A percentile compares a stretch with the other conserved stretches of the same genome.
phyloP scores from a whole-genome alignment of 768 basidiomycete species.

The Tulasnella calospora region DNA sequence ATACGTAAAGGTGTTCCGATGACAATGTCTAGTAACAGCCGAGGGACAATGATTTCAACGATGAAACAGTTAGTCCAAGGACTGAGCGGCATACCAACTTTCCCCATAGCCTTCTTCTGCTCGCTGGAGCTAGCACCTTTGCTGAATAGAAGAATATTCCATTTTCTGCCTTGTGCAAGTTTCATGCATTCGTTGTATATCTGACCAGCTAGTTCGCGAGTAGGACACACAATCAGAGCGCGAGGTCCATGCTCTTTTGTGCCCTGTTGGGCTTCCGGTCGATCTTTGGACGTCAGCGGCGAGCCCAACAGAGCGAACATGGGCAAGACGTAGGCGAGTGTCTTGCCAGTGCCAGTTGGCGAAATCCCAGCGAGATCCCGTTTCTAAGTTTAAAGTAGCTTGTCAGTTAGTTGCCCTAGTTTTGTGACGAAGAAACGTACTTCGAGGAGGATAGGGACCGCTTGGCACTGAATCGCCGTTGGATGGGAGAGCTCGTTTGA shows the following conservation, averaged over 20 bases:
- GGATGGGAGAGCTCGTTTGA: conserved; percentile 59
- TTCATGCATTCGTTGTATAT: conserved; percentile 88
- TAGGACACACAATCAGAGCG: conserved; percentile 82
- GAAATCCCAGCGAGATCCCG: conserved; percentile 92
- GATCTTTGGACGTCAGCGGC: conserved; percentile 46
- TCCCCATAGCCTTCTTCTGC: conserved; percentile 61
- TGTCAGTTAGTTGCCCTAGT: neutral
- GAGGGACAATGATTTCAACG: conserved; percentile 8
- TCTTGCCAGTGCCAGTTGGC: conserved; percentile 97
- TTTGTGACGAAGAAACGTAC: conserved; percentile 37
- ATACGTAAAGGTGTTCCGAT: conserved; percentile 89
- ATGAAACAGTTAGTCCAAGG: neutral
- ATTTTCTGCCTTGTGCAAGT: conserved; percentile 72
- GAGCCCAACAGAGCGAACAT: conserved; percentile 56
- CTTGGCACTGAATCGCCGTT: conserved; percentile 76
- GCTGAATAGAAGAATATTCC: conserved; percentile 76
- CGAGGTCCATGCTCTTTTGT: conserved; percentile 52
- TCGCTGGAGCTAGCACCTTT: conserved; percentile 76
- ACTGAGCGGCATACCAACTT: conserved; percentile 58
- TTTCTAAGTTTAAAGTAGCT: conserved; percentile 41
- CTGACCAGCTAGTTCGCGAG: conserved; percentile 92
- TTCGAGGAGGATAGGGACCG: conserved; percentile 74
- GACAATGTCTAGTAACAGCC: conserved; percentile 61
- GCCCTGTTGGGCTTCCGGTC: conserved; percentile 33
- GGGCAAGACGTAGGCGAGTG: conserved; percentile 84